Conservation (phyloP, 2,329 filamentous ascomycete genomes). For the Metarhizium anisopliae region DNA sequence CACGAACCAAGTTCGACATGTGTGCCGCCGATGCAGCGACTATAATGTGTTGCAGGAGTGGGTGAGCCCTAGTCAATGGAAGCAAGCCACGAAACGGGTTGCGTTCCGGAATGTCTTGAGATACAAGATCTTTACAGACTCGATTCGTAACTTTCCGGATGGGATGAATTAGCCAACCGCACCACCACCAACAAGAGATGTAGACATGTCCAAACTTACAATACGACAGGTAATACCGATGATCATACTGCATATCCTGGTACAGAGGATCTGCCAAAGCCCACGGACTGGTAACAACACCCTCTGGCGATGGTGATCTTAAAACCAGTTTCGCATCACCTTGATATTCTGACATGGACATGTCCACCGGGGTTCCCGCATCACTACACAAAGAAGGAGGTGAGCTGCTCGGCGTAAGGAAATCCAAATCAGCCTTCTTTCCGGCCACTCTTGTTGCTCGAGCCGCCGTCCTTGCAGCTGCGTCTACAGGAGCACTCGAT, state of each 20-base stretch:
- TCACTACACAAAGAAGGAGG: constrained; percentile 2
- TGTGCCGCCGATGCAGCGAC: constrained; percentile 40
- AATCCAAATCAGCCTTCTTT: neutral
- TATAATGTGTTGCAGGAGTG: constrained; percentile 36
- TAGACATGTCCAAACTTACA: constrained; percentile 21
- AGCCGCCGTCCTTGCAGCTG: neutral
- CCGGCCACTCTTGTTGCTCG: constrained; percentile 10
- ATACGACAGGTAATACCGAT: constrained; percentile 32
- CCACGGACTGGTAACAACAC: constrained; percentile 21
- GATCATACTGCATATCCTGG: constrained; percentile 44
- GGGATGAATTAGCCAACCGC: neutral
- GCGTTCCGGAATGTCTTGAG: constrained; percentile 30
- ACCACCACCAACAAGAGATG: neutral
- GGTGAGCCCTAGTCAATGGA: constrained; percentile 30
- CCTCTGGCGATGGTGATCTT: constrained; percentile 10
- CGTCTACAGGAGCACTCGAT: constrained; percentile 23
- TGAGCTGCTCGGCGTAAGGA: neutral
- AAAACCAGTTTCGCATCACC: constrained; percentile 20
- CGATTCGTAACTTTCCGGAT: constrained; percentile 32
- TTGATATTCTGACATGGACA: constrained; percentile 4
- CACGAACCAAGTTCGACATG: constrained; percentile 32
- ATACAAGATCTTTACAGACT: constrained; percentile 44
- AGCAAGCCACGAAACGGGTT: constrained; percentile 40
- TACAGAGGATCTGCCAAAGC: constrained; percentile 33
- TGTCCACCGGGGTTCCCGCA: neutral